Percentiles rank a stretch among this genome's conserved stretches.
Conservation (phyloP, 108 stramenopile genomes). For the Seminavis robusta region DNA sequence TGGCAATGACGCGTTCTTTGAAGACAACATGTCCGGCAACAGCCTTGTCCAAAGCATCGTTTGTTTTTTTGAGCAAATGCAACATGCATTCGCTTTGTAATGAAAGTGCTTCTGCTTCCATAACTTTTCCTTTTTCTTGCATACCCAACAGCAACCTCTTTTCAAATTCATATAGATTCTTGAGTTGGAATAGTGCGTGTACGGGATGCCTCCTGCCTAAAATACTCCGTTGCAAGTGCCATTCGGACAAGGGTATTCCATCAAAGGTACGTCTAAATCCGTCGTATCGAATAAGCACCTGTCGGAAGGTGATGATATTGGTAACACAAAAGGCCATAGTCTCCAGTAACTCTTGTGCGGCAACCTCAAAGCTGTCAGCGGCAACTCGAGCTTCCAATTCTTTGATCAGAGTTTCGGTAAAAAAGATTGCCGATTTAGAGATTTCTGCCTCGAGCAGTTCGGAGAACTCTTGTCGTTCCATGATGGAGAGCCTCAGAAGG, state of each 20-base stretch:
- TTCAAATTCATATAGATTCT: neutral
- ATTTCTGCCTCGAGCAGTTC: neutral
- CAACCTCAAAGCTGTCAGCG: neutral
- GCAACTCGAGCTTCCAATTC: neutral
- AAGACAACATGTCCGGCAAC: slow-evolving; percentile 16
- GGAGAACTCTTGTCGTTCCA: slow-evolving; percentile 1
- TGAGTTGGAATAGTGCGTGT: neutral
- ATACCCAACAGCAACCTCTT: slow-evolving; percentile 15
- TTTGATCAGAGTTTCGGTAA: neutral
- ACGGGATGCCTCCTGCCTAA: slow-evolving; percentile 11
- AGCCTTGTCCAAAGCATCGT: neutral
- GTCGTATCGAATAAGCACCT: slow-evolving; percentile 48
- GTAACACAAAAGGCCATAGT: slow-evolving; percentile 34
- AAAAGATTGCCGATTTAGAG: neutral
- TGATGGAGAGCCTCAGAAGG: neutral
- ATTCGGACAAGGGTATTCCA: slow-evolving; percentile 30
- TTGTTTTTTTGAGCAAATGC: slow-evolving; percentile 11
- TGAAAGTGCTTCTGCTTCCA: slow-evolving; percentile 22
- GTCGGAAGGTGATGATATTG: slow-evolving; percentile 39
- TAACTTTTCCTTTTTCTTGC: slow-evolving; percentile 20
- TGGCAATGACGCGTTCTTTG: slow-evolving; percentile 24
- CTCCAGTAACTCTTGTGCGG: slow-evolving; percentile 37
- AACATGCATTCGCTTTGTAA: neutral
- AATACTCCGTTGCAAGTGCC: slow-evolving; percentile 33
- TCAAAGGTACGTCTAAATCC: slow-evolving; percentile 25